These are phyloP conservation scores for Termitomyces sp. DNA, from an alignment of 768 basidiomycete species.

Conservation along the genomic window DNA sequence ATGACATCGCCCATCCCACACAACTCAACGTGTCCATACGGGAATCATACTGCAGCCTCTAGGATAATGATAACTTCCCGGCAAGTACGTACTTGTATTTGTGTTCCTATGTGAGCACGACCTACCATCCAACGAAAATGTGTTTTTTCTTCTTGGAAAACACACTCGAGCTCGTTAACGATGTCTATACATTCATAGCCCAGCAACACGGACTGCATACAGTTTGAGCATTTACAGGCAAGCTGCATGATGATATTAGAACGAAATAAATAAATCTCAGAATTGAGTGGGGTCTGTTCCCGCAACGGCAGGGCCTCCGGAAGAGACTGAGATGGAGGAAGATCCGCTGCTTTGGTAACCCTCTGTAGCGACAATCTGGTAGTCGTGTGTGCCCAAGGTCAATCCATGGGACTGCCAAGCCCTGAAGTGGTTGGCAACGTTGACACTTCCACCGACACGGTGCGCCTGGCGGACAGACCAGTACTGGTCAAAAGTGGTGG, in stretches of 20 bases:
- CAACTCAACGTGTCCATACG: conserved; percentile 34
- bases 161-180: neutral
- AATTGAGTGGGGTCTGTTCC: neutral
- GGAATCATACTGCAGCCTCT: conserved; percentile 40
- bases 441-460: conserved; percentile 29
- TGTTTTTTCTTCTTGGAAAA: too few relatives aligned
- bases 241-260: too few relatives aligned
- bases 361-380: conserved; percentile 45
- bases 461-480: conserved; percentile 38
- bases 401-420: conserved; percentile 36
- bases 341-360: conserved; percentile 36
- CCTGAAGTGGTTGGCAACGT: conserved; percentile 34
- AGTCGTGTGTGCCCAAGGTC: conserved; percentile 33
- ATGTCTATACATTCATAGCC: conserved; percentile 7
- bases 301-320: neutral
- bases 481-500: conserved; percentile 39
- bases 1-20: conserved; percentile 26
- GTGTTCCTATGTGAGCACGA: conserved; percentile 19
- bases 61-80: too few relatives aligned
- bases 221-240: too few relatives aligned
- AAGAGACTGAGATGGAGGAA: conserved; percentile 12
- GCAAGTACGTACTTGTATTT: too few relatives aligned
- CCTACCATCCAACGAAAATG: conserved; percentile 27
- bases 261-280: too few relatives aligned
- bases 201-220: neutral